A percentile compares a stretch with the other conserved stretches of the same genome.
phyloP scores from a whole-genome alignment of 768 basidiomycete species.

The Lenzites betulinus region DNA sequence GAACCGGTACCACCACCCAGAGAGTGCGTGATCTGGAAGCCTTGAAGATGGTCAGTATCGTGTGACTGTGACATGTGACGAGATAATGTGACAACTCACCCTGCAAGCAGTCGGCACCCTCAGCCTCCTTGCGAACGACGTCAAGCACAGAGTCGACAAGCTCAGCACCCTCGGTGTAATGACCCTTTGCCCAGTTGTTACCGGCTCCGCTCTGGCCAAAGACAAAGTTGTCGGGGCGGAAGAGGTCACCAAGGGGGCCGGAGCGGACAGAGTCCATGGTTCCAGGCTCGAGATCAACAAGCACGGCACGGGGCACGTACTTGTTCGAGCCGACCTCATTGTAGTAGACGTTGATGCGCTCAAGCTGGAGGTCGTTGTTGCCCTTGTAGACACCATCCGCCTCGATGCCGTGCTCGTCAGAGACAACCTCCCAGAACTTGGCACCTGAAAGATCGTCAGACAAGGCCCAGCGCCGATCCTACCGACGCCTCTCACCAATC shows the following conservation, averaged over 20 bases:
- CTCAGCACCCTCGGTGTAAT: slow-evolving; percentile 96
- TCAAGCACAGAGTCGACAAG: slow-evolving; percentile 97
- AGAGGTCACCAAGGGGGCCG: slow-evolving; percentile 86
- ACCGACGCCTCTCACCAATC: slow-evolving; percentile 68
- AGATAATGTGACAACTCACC: slow-evolving; percentile 48
- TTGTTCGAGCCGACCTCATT: slow-evolving; percentile 95
- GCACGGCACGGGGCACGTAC: slow-evolving; percentile 97
- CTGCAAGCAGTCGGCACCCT: slow-evolving; percentile 95
- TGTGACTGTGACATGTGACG: slow-evolving; percentile 15
- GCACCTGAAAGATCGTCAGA: slow-evolving; percentile 56
- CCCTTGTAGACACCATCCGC: slow-evolving; percentile 93
- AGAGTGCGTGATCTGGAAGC: slow-evolving; percentile 99
- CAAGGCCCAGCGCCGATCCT: slow-evolving; percentile 7
- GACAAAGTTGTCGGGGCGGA: slow-evolving; percentile 98
- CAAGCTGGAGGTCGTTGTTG: slow-evolving; percentile 91
- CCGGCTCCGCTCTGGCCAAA: slow-evolving; percentile 98
- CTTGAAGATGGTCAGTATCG: slow-evolving; percentile 38
- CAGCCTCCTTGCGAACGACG: slow-evolving; percentile 98
- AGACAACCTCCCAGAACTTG: slow-evolving; percentile 98
- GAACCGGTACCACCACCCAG: slow-evolving; percentile 99
- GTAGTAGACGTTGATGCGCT: slow-evolving; percentile 98
- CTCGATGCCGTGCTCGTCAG: slow-evolving; percentile 97
- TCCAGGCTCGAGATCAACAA: slow-evolving; percentile 97
- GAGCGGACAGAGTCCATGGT: slow-evolving; percentile 93
- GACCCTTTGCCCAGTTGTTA: slow-evolving; percentile 99